A percentile compares a stretch with the other conserved stretches of the same genome.
phyloP scores from a whole-genome alignment of 805 yeast species.

The Candida alai region DNA sequence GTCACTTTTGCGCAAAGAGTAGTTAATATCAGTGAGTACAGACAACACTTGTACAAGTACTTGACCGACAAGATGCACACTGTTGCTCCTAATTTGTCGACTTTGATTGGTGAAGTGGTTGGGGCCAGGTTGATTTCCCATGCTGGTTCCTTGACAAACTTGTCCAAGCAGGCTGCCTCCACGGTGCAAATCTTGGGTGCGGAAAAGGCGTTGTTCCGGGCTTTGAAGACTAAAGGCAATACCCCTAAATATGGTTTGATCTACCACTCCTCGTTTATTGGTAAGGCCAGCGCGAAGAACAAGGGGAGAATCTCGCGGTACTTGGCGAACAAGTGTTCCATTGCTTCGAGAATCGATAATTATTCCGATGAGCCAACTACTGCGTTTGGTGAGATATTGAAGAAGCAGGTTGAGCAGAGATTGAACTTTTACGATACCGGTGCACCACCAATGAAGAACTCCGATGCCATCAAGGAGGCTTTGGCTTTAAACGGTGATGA shows the following conservation, averaged over 20 bases:
- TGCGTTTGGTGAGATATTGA: constrained; percentile 84
- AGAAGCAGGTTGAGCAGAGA: constrained; percentile 97
- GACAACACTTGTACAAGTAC: constrained; percentile 78
- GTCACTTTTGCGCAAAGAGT: constrained; percentile 90
- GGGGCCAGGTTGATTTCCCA: constrained; percentile 98
- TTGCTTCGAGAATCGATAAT: constrained; percentile 97
- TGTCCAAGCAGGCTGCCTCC: constrained; percentile 98
- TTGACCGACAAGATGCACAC: constrained; percentile 94
- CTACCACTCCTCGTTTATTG: constrained; percentile 92
- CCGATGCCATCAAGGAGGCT: constrained; percentile 92
- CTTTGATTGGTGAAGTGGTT: constrained; percentile 96
- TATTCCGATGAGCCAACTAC: constrained; percentile 92
- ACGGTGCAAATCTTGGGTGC: constrained; percentile 98
- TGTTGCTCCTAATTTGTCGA: constrained; percentile 96
- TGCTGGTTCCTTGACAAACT: constrained; percentile 94
- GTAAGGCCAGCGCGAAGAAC: constrained; percentile 91
- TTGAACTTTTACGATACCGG: constrained; percentile 95
- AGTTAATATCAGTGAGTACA: constrained; percentile 86
- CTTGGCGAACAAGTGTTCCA: constrained; percentile 97
- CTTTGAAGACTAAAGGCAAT: constrained; percentile 93
- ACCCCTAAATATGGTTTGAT: constrained; percentile 95
- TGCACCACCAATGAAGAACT: constrained; percentile 92
- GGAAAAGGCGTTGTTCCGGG: constrained; percentile 94
- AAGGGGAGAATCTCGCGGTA: constrained; percentile 99
- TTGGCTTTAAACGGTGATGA: constrained; percentile 61